phyloP scores from a whole-genome alignment of 192 early-diverging fungal genomes.

The Mortierella hygrophila region DNA sequence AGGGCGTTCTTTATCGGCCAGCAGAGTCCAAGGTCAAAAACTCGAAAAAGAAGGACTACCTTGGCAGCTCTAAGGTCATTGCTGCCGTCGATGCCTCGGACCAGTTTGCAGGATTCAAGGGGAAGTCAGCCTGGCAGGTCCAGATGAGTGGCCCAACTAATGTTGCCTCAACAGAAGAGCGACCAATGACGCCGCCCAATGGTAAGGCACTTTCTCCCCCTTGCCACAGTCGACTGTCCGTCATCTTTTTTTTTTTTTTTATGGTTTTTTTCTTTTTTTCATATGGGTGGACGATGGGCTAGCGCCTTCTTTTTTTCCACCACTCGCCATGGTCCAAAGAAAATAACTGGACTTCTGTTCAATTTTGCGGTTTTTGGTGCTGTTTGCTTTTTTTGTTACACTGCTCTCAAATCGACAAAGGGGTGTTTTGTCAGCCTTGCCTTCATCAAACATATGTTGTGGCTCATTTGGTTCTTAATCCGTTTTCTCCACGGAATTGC shows the following conservation, averaged over 20 bases:
- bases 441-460: background rate
- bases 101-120: constrained; percentile 74
- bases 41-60: constrained; percentile 80
- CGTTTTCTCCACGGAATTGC: constrained; percentile 1
- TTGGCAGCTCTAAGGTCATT: constrained; percentile 88
- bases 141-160: constrained; percentile 60
- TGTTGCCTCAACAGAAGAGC: constrained; percentile 47
- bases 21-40: constrained; percentile 88
- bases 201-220: constrained; percentile 24
- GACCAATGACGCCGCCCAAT: constrained; percentile 39
- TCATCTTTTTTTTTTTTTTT: constrained; percentile 7
- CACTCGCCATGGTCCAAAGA: background rate
- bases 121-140: constrained; percentile 52
- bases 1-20: constrained; percentile 85
- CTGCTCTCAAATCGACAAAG: constrained; percentile 1
- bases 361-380: background rate
- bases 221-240: background rate
- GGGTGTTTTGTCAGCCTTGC: constrained; percentile 1
- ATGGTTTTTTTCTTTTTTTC: background rate
- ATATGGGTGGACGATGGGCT: background rate
- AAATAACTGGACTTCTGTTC: background rate
- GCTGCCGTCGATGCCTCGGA: constrained; percentile 77
- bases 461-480: background rate
- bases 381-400: constrained; percentile 1
- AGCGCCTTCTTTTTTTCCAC: background rate